Conservation (phyloP, 306 rosid genomes). For the Nissolia schottii region DNA sequence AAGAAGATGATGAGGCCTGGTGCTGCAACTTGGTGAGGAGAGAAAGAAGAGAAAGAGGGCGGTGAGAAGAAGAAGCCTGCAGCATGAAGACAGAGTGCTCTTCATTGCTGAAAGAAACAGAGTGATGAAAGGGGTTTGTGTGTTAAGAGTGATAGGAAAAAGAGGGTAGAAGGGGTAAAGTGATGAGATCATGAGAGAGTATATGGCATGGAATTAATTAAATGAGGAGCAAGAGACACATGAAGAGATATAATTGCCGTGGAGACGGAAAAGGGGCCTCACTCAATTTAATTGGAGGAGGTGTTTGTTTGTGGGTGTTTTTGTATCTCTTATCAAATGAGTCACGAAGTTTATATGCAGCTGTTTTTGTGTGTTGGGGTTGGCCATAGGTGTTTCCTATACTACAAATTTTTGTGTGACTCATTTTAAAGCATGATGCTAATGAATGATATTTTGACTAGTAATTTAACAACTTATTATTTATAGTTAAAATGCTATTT, state of each 20-base stretch:
- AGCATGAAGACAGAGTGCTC: constrained; percentile 53
- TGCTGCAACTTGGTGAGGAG: constrained; percentile 18
- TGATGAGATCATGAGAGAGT: constrained; percentile 11
- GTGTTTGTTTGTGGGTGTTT: constrained; percentile 10
- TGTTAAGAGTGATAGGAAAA: neutral
- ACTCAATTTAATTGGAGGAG: constrained; percentile 12
- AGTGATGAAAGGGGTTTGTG: neutral
- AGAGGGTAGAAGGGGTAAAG: neutral
- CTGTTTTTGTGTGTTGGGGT: neutral
- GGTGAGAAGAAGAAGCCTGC: no score
- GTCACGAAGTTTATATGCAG: constrained; percentile 37
- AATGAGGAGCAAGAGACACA: constrained; percentile 67
- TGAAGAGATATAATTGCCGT: constrained; percentile 44
- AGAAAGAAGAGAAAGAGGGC: constrained; percentile 21
- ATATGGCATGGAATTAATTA: no score
- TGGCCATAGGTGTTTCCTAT: neutral
- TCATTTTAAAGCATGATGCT: no score
- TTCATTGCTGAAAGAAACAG: constrained; percentile 48
- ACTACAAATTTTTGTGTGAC: no score
- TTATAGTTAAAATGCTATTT: no score
- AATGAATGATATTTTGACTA: no score
- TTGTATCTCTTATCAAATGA: constrained; percentile 17
- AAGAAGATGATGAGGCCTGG: neutral
- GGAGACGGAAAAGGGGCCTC: constrained; percentile 29
- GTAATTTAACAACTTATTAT: no score